These are phyloP conservation scores for Solanum chiquidenum DNA, from an alignment of 257 asterid species.

Conservation along the genomic window DNA sequence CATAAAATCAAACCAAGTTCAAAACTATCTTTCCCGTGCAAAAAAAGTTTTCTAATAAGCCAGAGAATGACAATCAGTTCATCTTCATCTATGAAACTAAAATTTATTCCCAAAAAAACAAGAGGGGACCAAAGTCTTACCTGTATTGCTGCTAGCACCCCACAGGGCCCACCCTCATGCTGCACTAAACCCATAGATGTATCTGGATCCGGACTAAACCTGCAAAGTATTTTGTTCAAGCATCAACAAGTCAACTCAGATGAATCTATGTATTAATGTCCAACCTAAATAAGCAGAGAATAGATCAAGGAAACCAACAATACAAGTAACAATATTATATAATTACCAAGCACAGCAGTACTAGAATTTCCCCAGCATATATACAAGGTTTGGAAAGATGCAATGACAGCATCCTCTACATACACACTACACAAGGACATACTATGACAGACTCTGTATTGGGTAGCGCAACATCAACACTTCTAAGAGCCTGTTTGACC, in stretches of 20 bases:
- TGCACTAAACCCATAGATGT: conserved; percentile 97
- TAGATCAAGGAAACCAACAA: not conserved
- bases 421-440: not conserved
- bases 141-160: conserved; percentile 95
- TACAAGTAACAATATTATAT: not conserved
- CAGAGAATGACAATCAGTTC: not conserved
- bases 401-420: not conserved
- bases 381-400: not conserved
- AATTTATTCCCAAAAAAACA: not conserved
- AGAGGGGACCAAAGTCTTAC: conserved; percentile 32
- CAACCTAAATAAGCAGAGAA: not conserved
- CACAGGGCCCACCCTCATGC: conserved; percentile 99
- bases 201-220: conserved; percentile 89
- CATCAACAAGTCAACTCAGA: conserved; percentile 7
- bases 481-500: not conserved
- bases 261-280: not conserved
- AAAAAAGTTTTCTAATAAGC: not conserved
- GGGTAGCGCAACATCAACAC: not conserved
- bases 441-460: not conserved
- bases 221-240: conserved; percentile 16
- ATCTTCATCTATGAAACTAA: not conserved
- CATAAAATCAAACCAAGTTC: not conserved
- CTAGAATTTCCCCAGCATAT: not conserved
- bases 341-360: not conserved
- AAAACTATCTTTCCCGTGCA: not conserved